These are phyloP conservation scores for Fusarium fracticaudum DNA, from an alignment of 2,329 filamentous ascomycete species.

Conservation along the genomic window DNA sequence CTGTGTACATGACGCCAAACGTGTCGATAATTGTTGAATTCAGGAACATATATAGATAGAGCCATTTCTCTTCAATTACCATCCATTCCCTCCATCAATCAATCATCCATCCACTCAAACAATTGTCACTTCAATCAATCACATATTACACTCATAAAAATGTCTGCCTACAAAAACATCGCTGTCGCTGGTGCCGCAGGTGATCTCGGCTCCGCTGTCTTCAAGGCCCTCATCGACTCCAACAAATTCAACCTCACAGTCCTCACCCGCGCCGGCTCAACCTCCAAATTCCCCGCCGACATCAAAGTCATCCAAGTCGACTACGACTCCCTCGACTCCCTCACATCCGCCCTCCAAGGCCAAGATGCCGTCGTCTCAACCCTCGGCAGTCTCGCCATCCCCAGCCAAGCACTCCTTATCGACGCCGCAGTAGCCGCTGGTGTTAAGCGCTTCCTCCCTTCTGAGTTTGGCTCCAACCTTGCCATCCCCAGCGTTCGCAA, in stretches of 20 bases:
- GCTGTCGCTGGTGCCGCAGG: slow-evolving; percentile 51
- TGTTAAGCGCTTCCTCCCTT: slow-evolving; percentile 69
- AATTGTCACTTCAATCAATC: not conserved
- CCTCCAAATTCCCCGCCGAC: slow-evolving; percentile 44
- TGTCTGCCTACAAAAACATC: slow-evolving; percentile 51
- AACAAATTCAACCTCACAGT: slow-evolving; percentile 50
- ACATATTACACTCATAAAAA: slow-evolving; percentile 15
- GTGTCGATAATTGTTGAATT: not conserved
- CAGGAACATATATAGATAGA: slow-evolving; percentile 4
- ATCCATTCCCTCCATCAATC: not conserved
- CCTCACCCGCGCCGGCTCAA: slow-evolving; percentile 53
- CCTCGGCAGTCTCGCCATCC: slow-evolving; percentile 51
- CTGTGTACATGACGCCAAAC: not conserved
- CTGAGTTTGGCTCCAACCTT: slow-evolving; percentile 61
- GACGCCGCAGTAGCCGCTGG: slow-evolving; percentile 68
- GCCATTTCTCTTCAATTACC: not conserved
- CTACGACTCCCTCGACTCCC: slow-evolving; percentile 55
- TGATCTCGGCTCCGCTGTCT: slow-evolving; percentile 46
- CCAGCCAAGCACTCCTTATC: slow-evolving; percentile 55
- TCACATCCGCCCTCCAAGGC: slow-evolving; percentile 61
- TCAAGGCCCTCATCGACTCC: slow-evolving; percentile 45
- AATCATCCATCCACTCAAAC: not conserved
- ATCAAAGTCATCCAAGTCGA: slow-evolving; percentile 49
- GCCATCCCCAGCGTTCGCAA: slow-evolving; percentile 45
- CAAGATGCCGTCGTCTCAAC: slow-evolving; percentile 65